Evolutionary conservation across 2,329 filamentous ascomycete genomes (phyloP).

Genomic region (Diaporthe sp.): DNA sequence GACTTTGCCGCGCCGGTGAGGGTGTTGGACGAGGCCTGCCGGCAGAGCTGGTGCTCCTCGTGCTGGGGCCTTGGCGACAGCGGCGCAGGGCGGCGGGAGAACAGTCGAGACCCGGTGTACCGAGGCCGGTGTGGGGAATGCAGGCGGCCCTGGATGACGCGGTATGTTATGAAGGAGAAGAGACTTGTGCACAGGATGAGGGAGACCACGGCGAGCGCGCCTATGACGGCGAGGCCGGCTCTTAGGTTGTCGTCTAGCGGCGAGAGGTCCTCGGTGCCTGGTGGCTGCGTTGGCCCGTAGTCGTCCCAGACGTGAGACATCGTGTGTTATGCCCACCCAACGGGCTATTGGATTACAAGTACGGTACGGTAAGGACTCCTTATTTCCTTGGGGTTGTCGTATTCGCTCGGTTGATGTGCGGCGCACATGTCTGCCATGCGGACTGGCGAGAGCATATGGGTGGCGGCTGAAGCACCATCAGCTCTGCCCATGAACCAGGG

Average conservation of each 20-base stretch:
- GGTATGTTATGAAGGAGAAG: conserved; percentile 33
- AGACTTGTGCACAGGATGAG: conserved; percentile 25
- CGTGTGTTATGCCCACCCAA: neutral
- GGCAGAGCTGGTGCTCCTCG: neutral
- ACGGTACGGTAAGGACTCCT: neutral
- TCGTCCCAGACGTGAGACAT: conserved; percentile 22
- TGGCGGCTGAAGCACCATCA: neutral
- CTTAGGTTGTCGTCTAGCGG: conserved; percentile 16
- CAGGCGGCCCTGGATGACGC: conserved; percentile 17
- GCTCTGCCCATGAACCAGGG: neutral
- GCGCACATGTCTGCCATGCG: conserved; percentile 20
- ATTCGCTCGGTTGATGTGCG: conserved; percentile 6
- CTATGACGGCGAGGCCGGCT: conserved; percentile 23
- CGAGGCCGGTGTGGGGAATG: neutral
- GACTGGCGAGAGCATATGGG: neutral
- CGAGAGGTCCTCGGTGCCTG: conserved; percentile 20
- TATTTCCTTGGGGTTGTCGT: neutral
- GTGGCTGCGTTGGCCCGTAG: conserved; percentile 16
- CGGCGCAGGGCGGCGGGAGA: neutral
- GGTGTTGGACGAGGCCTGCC: neutral
- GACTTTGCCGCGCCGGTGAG: neutral
- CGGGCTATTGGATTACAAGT: neutral
- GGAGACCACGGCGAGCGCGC: conserved; percentile 9
- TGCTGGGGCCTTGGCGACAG: neutral
- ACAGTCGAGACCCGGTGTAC: neutral